Base-by-base conservation (phyloP, 257 asterid genomes). In the Solanum corneliomulleri region DNA sequence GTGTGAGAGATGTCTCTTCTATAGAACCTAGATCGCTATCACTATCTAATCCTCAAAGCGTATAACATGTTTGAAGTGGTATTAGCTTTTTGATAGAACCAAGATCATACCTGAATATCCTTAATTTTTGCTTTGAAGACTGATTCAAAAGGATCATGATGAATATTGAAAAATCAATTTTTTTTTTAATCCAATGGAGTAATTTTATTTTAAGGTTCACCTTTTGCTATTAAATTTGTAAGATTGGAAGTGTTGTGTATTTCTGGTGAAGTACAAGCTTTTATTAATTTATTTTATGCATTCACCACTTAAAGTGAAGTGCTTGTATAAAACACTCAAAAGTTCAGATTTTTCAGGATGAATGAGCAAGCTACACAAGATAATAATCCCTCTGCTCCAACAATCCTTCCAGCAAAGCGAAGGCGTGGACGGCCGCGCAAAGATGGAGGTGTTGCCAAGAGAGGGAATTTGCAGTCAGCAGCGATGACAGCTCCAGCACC, bases 401-500 rank as follows among this genome's bases (percentile, higher is more conserved):
- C 89, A 49, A 83, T 90, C 68, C 90, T 89, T 60, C 93, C 93
- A 15, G 95, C 92, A 25, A 96, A 93, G 89, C 92, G 98, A 45
- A 93, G 89, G 86, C 97, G 99, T 18, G 98, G 98, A 35, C 95
- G 96, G 5, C 99, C 98, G 0, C 94, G 98, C 9, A 95, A 95
- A 88, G 96, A 96, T 85, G 95, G 89, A 64, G 90, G 86, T 60
- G 78, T 89, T 25, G 82, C 76, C 42, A 89, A 87, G 74, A 91
- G 87, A 49, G 84, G 88, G 88, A 88, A 81, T 91, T 85, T 89
- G 29, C 89, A 84, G 35, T 49, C 39, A 37, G 7, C 39, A 37
- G 39, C 7, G 7, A 37, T 37, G 39, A 37, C 39, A 37, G 7
- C 94, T 39, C 88, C 91, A 16, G 35, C 80, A 41, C 88, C 86